Percentiles rank a stretch among this genome's conserved stretches.
Conservation (phyloP, 257 asterid genomes). For the Solanum medicagineum region DNA sequence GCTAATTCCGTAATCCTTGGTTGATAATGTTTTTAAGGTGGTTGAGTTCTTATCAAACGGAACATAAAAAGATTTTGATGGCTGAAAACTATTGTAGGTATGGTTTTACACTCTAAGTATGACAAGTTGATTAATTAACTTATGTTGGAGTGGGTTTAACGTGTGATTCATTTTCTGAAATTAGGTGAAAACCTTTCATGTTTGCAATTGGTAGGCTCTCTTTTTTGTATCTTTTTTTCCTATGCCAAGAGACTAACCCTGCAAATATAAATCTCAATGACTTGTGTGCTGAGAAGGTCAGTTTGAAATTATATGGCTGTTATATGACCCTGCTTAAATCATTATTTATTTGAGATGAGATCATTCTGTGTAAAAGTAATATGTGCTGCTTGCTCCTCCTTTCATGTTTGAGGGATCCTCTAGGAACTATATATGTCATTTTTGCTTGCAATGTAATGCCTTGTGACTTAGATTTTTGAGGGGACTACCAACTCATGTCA, state of each 20-base stretch:
- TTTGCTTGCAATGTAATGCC: neutral
- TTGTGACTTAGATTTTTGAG: neutral
- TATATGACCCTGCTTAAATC: neutral
- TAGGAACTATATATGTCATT: neutral
- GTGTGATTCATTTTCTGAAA: neutral
- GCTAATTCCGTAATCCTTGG: neutral
- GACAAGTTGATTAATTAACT: neutral
- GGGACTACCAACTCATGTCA: neutral
- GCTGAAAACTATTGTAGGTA: neutral
- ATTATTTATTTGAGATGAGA: neutral
- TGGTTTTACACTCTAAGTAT: neutral
- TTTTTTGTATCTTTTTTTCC: neutral
- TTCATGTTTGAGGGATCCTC: neutral
- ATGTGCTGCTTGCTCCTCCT: neutral
- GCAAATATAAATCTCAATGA: neutral
- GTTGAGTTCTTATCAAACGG: neutral
- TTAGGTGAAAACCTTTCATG: neutral
- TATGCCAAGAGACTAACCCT: neutral
- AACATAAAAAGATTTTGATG: neutral
- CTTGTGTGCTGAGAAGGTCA: neutral
- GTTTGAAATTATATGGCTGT: neutral
- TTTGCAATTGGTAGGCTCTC: neutral
- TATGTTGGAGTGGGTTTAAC: neutral
- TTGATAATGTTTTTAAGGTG: neutral
- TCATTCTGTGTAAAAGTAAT: neutral